Evolutionary conservation across 2,329 filamentous ascomycete genomes (phyloP).

Genomic region (Aspergillus hortae): DNA sequence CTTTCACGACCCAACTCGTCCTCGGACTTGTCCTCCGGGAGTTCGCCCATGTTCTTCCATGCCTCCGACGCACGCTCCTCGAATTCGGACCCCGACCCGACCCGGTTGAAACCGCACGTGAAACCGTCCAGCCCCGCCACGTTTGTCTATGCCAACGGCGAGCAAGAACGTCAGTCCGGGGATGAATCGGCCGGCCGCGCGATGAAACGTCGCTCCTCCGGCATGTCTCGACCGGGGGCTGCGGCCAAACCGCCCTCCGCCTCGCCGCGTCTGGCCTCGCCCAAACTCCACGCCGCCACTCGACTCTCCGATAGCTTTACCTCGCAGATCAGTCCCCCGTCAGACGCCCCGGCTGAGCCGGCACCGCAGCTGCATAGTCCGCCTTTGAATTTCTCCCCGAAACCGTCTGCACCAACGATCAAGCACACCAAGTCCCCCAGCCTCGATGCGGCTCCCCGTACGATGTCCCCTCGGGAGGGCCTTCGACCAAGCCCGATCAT

Average conservation of each 20-base stretch:
- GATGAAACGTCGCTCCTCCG: constrained; percentile 28
- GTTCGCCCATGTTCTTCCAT: constrained; percentile 78
- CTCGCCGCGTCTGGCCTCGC: constrained; percentile 30
- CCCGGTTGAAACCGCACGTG: constrained; percentile 21
- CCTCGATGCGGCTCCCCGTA: constrained; percentile 25
- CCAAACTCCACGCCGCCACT: constrained; percentile 24
- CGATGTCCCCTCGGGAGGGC: constrained; percentile 15
- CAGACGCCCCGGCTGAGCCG: constrained; percentile 20
- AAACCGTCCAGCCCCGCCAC: constrained; percentile 26
- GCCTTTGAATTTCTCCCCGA: constrained; percentile 14
- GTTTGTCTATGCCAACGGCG: constrained; percentile 39
- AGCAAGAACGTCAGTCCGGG: constrained; percentile 28
- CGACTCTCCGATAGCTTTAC: constrained; percentile 21
- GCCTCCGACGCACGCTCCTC: constrained; percentile 69
- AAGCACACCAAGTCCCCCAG: constrained; percentile 33
- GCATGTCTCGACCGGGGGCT: constrained; percentile 24
- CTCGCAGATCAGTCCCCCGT: constrained; percentile 15
- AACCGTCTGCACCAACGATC: constrained; percentile 13
- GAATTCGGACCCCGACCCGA: constrained; percentile 32
- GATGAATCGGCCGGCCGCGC: constrained; percentile 13
- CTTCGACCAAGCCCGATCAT: constrained; percentile 31
- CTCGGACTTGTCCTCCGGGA: constrained; percentile 29
- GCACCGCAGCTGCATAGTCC: constrained; percentile 19
- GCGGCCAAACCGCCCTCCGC: constrained; percentile 20
- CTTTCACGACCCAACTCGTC: constrained; percentile 32